Percentiles rank a stretch among this genome's conserved stretches.
Conservation (phyloP, 129 eudicot genomes). For the Mikania micrantha region DNA sequence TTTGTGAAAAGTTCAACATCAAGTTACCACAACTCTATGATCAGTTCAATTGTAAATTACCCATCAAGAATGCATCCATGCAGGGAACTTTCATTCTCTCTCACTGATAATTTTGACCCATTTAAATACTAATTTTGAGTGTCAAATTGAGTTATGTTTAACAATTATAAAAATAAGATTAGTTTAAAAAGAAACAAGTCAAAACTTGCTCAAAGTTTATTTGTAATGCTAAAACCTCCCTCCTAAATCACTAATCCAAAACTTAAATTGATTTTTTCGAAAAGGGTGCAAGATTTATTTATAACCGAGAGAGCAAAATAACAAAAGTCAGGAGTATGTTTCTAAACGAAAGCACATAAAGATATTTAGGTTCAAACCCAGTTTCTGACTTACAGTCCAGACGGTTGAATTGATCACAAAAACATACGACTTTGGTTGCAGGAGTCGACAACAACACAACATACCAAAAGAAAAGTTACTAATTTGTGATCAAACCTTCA, state of each 20-base stretch:
- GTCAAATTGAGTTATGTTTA: neutral
- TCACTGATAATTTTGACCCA: neutral
- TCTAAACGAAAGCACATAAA: neutral
- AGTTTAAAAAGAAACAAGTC: neutral
- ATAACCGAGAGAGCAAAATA: constrained; percentile 1
- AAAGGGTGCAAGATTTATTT: neutral
- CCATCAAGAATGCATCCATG: constrained; percentile 8
- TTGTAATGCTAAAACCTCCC: neutral
- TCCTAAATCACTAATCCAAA: too few relatives aligned
- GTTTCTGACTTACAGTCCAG: constrained; percentile 9
- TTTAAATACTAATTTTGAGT: neutral
- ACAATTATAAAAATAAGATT: neutral
- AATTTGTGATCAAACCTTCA: neutral
- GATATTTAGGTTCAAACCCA: neutral
- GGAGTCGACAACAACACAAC: neutral
- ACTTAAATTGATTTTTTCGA: too few relatives aligned
- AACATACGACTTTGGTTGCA: neutral
- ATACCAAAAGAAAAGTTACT: constrained; percentile 1
- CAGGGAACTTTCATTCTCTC: neutral
- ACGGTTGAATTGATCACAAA: neutral
- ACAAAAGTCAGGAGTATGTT: neutral
- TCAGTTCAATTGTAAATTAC: neutral
- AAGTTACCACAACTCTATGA: constrained; percentile 27
- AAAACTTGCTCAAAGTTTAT: neutral
- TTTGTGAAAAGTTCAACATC: constrained; percentile 65